A percentile compares a stretch with the other conserved stretches of the same genome.
phyloP scores from a whole-genome alignment of 805 yeast species.

The Torulaspora franciscae region DNA sequence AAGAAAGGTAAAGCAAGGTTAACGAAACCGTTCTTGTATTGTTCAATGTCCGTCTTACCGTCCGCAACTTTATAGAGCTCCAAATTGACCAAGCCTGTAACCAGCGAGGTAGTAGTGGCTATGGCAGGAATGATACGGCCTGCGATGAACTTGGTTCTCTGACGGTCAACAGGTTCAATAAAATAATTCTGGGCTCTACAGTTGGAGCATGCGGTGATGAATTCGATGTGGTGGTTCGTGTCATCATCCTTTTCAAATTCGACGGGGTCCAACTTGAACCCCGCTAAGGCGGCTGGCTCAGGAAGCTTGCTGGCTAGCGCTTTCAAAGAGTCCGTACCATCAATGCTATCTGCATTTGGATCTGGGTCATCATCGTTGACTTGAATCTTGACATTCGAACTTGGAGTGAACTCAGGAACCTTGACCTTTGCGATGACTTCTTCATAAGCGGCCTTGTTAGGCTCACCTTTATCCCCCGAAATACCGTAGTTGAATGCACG shows the following conservation, averaged over 20 bases:
- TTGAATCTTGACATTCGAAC: constrained; percentile 72
- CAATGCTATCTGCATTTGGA: constrained; percentile 53
- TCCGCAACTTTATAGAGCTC: constrained; percentile 89
- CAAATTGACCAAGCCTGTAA: constrained; percentile 88
- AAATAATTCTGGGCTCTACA: constrained; percentile 89
- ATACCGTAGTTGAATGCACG: constrained; percentile 88
- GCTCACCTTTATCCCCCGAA: constrained; percentile 60
- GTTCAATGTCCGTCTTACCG: constrained; percentile 67
- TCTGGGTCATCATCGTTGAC: constrained; percentile 85
- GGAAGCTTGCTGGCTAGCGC: constrained; percentile 76
- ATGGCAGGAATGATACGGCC: constrained; percentile 98
- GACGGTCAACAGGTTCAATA: constrained; percentile 82
- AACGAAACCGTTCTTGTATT: constrained; percentile 87
- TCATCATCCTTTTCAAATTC: constrained; percentile 99
- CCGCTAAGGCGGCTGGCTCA: constrained; percentile 80
- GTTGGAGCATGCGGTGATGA: constrained; percentile 92
- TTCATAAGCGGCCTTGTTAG: constrained; percentile 45
- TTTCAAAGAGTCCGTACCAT: constrained; percentile 62
- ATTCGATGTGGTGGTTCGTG: constrained; percentile 91
- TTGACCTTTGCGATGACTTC: constrained; percentile 48
- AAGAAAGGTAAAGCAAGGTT: constrained; percentile 92
- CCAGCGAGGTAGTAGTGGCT: constrained; percentile 98
- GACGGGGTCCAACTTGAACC: constrained; percentile 79
- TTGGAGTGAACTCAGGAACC: constrained; percentile 68
- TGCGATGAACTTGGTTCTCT: constrained; percentile 93